Evolutionary conservation across 805 yeast species (phyloP), one percentile per base, ranked within the genome.

Genomic region (Cyberlindnera nakhonratchasimensis): DNA sequence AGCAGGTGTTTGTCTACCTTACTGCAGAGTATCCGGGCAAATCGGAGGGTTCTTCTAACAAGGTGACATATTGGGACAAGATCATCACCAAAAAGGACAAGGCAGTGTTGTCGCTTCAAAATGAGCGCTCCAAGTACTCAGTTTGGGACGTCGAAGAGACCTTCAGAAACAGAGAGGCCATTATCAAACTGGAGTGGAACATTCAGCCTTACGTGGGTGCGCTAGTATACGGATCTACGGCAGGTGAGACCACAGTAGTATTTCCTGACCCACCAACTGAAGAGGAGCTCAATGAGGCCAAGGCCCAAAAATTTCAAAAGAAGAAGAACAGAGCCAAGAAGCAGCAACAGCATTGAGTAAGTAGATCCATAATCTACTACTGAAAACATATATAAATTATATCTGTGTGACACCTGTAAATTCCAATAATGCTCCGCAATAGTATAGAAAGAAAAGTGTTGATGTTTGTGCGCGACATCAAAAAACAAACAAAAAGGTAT

Each of bases 201-300:
- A 74, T 91, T 34, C 98, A 91, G 66, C 99, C 99, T 2, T 73
- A 80, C 61, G 78, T 91, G 7, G 99, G 99, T 11, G 79, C 88
- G 1, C 65, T 91, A 48, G 60, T 79, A 0, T 85, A 70, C 62
- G 96, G 96, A 4, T 72, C 74, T 40, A 72, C 79, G 2, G 47
- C 40, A 0, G 67, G 66, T 14, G 57, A 54, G 18, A 21, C 54
- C 3, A 12, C 19, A 1, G 30, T 56, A 10, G 49, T 34, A 4
- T 58, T 43, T 42, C 53, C 59, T 14, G 28, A 38, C 21, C 51
- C 58, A 5, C 35, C 43, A 5, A 23, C 46, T 2, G 43, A 45
- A 8, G 42, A 42, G 11, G 42, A 46, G 25, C 25, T 26, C 8
- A 36, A 44, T 25, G 26, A 47, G 34, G 43, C 47, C 12, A 42